phyloP scores from a whole-genome alignment of 176 grass and related monocot species.

The Oryza glaberrima region DNA sequence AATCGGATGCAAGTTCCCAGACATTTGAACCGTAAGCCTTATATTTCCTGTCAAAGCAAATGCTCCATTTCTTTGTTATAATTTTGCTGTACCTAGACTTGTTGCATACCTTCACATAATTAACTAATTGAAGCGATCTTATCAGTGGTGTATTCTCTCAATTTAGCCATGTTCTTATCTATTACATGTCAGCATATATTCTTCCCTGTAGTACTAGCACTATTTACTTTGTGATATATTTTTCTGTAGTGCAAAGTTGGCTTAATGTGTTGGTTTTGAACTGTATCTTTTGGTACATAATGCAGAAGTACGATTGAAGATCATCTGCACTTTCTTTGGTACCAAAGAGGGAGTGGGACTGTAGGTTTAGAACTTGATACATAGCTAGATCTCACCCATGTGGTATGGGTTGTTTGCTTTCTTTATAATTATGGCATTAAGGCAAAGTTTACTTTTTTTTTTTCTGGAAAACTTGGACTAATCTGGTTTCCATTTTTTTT shows the following conservation, averaged over 20 bases:
- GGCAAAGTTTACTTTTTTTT: background rate
- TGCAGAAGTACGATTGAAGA: background rate
- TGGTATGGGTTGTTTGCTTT: background rate
- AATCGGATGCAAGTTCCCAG: conserved; percentile 39
- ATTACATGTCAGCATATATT: background rate
- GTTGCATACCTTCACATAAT: background rate
- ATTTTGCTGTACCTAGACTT: conserved; percentile 6
- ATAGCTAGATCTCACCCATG: conserved; percentile 1
- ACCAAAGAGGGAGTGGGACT: background rate
- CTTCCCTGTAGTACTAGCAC: background rate
- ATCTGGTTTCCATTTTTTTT: background rate
- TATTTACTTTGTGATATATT: background rate
- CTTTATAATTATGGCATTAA: background rate
- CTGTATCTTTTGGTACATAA: conserved; percentile 16
- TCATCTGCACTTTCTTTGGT: background rate
- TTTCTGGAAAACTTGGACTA: background rate
- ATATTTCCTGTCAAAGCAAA: conserved; percentile 31
- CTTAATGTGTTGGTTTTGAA: conserved; percentile 13
- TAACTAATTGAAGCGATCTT: conserved; percentile 30
- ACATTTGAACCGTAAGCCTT: conserved; percentile 62
- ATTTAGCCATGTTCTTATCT: conserved; percentile 22
- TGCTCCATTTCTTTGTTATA: conserved; percentile 19
- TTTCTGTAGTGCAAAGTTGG: background rate
- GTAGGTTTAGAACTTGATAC: conserved; percentile 29
- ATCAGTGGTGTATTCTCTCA: conserved; percentile 7